Base-by-base conservation (phyloP, 192 early-diverging fungal genomes). In the Funneliformis geosporum region DNA sequence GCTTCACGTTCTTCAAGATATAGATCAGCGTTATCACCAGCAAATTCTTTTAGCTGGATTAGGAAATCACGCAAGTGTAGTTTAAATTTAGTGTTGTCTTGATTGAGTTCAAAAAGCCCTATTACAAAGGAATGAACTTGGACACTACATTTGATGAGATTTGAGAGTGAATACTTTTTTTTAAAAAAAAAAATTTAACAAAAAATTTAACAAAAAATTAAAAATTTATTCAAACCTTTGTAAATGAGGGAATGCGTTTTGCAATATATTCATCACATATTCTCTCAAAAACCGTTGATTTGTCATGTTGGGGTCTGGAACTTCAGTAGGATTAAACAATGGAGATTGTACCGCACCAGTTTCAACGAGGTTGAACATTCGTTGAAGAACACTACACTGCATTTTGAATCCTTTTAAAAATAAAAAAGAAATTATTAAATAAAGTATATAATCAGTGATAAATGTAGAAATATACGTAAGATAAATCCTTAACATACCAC, bases 61-160 rank as follows among this genome's bases (percentile, higher is more conserved):
- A 98, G 87, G 85, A 98, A 99, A 86, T 99, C 98, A 84, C 98
- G 92, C 80, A 99, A 87, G 62, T 97, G 94, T 64, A 91, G 85
- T 86, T 96, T 97, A 89, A 99, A 99, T 83, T 91, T 91, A 62
- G 91, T 86, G 70, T 88, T 83, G 66, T 97, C 94, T 25, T 92
- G 89, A 83, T 95, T 92, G 64, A 90, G 90, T 84, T 93, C 89
- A 82, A 98, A 95, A 85, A 98, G 82, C 8, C 95, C 96, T 70
- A 91, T 82, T 2, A 95, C 95, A 85, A 99, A 97, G 76, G 89
- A 84, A 69, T 92, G 90, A 79, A 98, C 89, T 90, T 98, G 96
- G 60, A 86, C 81, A 68, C 93, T 95, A n/a, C n/a, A n/a, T n/a
- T n/a, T n/a, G n/a, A n/a, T n/a, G n/a, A n/a, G n/a, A n/a, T n/a